These are phyloP conservation scores for Xylaria sp. DNA, from an alignment of 2,329 filamentous ascomycete species.

Conservation along the genomic window DNA sequence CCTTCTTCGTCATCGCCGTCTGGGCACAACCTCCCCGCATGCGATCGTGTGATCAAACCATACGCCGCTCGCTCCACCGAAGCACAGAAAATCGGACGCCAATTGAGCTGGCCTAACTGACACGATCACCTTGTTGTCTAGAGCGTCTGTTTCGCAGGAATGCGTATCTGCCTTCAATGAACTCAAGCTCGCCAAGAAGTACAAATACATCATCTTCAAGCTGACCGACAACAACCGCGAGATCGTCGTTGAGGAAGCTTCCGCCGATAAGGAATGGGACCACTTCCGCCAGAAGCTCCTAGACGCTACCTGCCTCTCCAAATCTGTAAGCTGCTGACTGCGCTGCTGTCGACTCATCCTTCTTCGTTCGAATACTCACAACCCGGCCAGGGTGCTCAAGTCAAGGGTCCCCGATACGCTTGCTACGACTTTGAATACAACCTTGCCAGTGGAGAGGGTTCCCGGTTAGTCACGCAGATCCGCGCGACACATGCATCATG, in stretches of 20 bases:
- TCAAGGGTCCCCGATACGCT: conserved; percentile 73
- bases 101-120: conserved; percentile 9
- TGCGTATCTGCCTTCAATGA: conserved; percentile 72
- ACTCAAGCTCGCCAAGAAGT: conserved; percentile 74
- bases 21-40: conserved; percentile 11
- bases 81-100: background rate
- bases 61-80: conserved; percentile 7
- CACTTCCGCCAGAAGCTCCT: conserved; percentile 71
- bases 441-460: conserved; percentile 65
- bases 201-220: conserved; percentile 87
- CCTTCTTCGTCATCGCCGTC: conserved; percentile 9
- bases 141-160: conserved; percentile 66
- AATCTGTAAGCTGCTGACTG: conserved; percentile 45
- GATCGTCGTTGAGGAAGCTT: conserved; percentile 74
- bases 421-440: conserved; percentile 81
- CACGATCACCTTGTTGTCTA: conserved; percentile 33
- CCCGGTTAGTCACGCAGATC: conserved; percentile 45
- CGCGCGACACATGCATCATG: conserved; percentile 18
- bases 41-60: conserved; percentile 11
- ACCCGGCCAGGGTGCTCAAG: conserved; percentile 45
- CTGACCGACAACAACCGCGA: conserved; percentile 76
- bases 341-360: background rate
- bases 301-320: conserved; percentile 66
- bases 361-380: conserved; percentile 35
- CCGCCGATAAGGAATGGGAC: conserved; percentile 62